Conservation (phyloP, 1,284 basidiomycete species). For the Ganoderma boninense region DNA sequence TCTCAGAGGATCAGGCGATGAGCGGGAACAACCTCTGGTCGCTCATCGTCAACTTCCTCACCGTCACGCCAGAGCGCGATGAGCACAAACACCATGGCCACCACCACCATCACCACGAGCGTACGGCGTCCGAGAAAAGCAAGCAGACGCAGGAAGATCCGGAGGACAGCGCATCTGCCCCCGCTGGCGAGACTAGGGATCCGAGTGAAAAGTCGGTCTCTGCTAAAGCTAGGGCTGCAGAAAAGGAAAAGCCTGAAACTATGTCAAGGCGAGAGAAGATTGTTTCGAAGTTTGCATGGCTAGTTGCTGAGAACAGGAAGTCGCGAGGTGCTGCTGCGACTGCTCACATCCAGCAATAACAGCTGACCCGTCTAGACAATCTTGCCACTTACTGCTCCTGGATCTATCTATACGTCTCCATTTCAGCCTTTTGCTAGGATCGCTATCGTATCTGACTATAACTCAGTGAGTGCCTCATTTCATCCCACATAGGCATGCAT, state of each 20-base stretch:
- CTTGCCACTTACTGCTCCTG: background rate
- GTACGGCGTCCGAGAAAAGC: background rate
- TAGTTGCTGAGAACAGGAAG: constrained; percentile 37
- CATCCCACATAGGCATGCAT: background rate
- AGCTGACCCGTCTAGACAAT: no score
- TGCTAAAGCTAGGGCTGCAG: background rate
- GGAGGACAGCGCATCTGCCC: background rate
- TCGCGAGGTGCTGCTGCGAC: constrained; percentile 13
- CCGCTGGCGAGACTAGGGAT: background rate
- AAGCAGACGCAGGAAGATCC: constrained; percentile 9
- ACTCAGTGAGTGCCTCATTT: background rate
- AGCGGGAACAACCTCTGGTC: constrained; percentile 79
- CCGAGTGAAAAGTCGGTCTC: background rate
- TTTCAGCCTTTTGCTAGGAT: background rate
- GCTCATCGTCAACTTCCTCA: constrained; percentile 67
- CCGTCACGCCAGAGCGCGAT: constrained; percentile 46
- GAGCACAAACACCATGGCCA: constrained; percentile 21
- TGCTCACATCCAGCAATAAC: constrained; percentile 14
- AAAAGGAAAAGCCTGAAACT: constrained; percentile 3
- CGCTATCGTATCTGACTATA: background rate
- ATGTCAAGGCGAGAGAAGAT: constrained; percentile 32
- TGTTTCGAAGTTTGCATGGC: constrained; percentile 38
- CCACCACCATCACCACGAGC: constrained; percentile 19
- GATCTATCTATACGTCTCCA: background rate
- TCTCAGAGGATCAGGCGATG: constrained; percentile 62